These are phyloP conservation scores for Didymellaceae sp. DNA, from an alignment of 2,329 filamentous ascomycete species.

Conservation along the genomic window DNA sequence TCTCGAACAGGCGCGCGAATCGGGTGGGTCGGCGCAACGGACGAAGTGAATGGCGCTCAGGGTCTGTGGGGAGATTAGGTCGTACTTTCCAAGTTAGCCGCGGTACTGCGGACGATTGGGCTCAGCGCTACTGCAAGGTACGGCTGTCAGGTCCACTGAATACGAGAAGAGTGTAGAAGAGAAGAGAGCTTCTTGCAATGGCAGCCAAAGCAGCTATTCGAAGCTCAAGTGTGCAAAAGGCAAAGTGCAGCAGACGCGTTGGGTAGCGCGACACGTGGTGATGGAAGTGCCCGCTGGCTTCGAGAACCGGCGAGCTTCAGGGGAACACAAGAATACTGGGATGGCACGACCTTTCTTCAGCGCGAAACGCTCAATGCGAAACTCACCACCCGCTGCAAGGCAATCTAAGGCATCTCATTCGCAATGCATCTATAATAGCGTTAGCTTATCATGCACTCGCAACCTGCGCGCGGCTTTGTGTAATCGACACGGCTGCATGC, in stretches of 20 bases:
- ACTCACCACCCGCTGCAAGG: slow-evolving; percentile 12
- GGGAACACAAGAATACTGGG: slow-evolving; percentile 14
- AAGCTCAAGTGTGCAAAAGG: neutral
- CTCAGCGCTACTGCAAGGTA: slow-evolving; percentile 28
- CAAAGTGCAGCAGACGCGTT: slow-evolving; percentile 2
- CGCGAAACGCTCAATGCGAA: slow-evolving; percentile 20
- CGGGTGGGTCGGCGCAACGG: slow-evolving; percentile 18
- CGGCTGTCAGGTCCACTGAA: slow-evolving; percentile 11
- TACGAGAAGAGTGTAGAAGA: neutral
- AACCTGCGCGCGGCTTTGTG: slow-evolving; percentile 3
- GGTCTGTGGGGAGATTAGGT: slow-evolving; percentile 23
- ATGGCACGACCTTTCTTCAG: slow-evolving; percentile 16
- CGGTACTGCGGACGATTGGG: slow-evolving; percentile 11
- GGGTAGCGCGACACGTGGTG: slow-evolving; percentile 12
- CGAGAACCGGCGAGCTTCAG: slow-evolving; percentile 15
- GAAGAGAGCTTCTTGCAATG: neutral
- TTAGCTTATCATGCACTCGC: slow-evolving; percentile 5
- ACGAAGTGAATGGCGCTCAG: slow-evolving; percentile 27
- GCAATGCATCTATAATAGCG: slow-evolving; percentile 11
- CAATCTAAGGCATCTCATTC: slow-evolving; percentile 12
- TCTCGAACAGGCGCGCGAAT: slow-evolving; percentile 12
- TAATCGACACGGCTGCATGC: slow-evolving; percentile 12
- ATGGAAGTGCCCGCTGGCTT: slow-evolving; percentile 7
- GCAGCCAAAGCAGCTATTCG: neutral
- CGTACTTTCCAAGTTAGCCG: slow-evolving; percentile 11